phyloP scores from a whole-genome alignment of 306 rosid species.

The Arachis hypogaea region DNA sequence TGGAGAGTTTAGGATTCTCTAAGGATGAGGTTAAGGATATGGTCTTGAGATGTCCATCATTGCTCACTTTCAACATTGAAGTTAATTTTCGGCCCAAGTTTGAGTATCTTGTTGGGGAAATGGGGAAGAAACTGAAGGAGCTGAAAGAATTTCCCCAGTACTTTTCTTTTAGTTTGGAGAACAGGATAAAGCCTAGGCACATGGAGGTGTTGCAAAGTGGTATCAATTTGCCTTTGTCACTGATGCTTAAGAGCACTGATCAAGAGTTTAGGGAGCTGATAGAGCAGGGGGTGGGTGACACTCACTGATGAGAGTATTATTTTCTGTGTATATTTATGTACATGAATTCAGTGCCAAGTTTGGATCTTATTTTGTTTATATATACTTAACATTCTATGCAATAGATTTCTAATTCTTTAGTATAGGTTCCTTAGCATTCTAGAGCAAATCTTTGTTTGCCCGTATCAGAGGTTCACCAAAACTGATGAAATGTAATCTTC shows the following conservation, averaged over 20 bases:
- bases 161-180: constrained; percentile 86
- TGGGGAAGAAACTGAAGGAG: constrained; percentile 67
- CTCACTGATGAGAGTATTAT: constrained; percentile 7
- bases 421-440: constrained; percentile 12
- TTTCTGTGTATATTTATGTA: constrained; percentile 19
- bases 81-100: constrained; percentile 79
- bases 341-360: constrained; percentile 17
- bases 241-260: constrained; percentile 83
- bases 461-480: not conserved
- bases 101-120: constrained; percentile 62
- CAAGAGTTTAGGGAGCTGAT: constrained; percentile 67
- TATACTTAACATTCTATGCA: not conserved
- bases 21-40: constrained; percentile 56
- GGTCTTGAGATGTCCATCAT: constrained; percentile 78
- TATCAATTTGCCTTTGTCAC: constrained; percentile 56
- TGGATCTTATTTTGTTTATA: constrained; percentile 9
- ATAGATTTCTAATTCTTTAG: not conserved
- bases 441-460: constrained; percentile 9
- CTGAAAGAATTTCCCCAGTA: constrained; percentile 84
- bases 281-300: constrained; percentile 27
- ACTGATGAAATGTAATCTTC: not conserved
- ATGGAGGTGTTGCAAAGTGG: constrained; percentile 59
- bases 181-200: constrained; percentile 89
- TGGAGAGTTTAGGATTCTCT: constrained; percentile 65
- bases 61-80: constrained; percentile 86